These are phyloP conservation scores for Ogataea naganishii DNA, from an alignment of 805 yeast genomes.

Conservation along the genomic window DNA sequence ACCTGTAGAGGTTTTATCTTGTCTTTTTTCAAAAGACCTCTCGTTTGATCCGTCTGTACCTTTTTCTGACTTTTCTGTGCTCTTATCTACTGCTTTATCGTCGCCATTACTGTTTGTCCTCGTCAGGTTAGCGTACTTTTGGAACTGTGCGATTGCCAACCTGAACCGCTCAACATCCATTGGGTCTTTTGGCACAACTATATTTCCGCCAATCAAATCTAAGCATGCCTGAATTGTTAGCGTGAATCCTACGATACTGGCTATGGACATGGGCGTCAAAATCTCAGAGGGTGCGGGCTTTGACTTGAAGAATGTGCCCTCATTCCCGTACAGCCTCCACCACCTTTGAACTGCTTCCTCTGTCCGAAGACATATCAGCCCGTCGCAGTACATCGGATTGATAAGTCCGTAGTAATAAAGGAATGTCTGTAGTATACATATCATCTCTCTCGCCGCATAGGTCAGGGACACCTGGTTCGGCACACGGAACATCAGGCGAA, in stretches of 20 bases:
- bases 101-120: too few relatives aligned
- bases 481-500: slow-evolving; percentile 63
- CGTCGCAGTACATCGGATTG: slow-evolving; percentile 68
- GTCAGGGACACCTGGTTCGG: slow-evolving; percentile 42
- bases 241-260: slow-evolving; percentile 74
- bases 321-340: slow-evolving; percentile 53
- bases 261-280: slow-evolving; percentile 58
- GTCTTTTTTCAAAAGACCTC: too few relatives aligned
- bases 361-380: slow-evolving; percentile 73
- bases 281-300: slow-evolving; percentile 27
- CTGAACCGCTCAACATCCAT: slow-evolving; percentile 66
- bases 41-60: too few relatives aligned
- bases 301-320: slow-evolving; percentile 11
- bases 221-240: slow-evolving; percentile 58
- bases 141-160: slow-evolving; percentile 65
- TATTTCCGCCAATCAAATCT: slow-evolving; percentile 44
- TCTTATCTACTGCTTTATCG: too few relatives aligned
- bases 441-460: slow-evolving; percentile 68
- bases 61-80: too few relatives aligned
- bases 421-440: slow-evolving; percentile 65
- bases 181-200: slow-evolving; percentile 73
- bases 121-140: slow-evolving; percentile 32
- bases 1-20: too few relatives aligned
- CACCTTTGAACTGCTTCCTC: slow-evolving; percentile 62
- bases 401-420: slow-evolving; percentile 71